phyloP scores from a whole-genome alignment of 176 grass and related monocot species.

The Aegilops umbellulata region DNA sequence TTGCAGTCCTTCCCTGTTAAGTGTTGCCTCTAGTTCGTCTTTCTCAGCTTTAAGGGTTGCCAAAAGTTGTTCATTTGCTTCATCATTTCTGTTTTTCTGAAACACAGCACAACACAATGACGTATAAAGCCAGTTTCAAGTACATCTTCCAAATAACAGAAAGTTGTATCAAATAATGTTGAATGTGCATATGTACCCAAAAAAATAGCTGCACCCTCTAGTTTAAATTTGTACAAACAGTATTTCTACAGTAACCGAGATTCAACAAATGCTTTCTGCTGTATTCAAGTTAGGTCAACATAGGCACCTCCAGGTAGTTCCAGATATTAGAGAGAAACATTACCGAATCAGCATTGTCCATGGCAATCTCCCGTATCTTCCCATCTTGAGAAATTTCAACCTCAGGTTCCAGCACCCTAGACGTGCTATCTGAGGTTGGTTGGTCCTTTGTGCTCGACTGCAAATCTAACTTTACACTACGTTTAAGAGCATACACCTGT shows the following conservation, averaged over 20 bases:
- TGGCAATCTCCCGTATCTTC: constrained; percentile 91
- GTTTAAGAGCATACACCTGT: constrained; percentile 88
- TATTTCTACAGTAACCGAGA: not conserved
- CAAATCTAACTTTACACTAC: constrained; percentile 61
- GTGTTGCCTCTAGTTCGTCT: constrained; percentile 79
- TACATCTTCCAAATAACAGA: not conserved
- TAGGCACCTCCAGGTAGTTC: not conserved
- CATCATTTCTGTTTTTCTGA: constrained; percentile 73
- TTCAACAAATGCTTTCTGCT: not conserved
- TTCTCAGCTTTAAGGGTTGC: constrained; percentile 73
- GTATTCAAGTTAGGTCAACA: not conserved
- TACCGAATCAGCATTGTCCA: constrained; percentile 76
- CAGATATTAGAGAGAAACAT: not conserved
- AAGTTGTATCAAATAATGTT: not conserved
- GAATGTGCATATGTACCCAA: not conserved
- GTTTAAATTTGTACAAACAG: not conserved
- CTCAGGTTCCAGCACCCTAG: constrained; percentile 66
- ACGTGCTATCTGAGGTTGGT: constrained; percentile 40
- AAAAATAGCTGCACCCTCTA: not conserved
- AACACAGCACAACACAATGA: constrained; percentile 7
- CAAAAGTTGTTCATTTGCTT: constrained; percentile 60
- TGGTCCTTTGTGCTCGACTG: constrained; percentile 48
- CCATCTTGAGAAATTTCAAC: constrained; percentile 78
- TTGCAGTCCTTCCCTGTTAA: constrained; percentile 71
- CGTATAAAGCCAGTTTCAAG: not conserved